A percentile compares a stretch with the other conserved stretches of the same genome.
phyloP scores from a whole-genome alignment of 2,329 filamentous ascomycete species.

The Curvularia spicifera region DNA sequence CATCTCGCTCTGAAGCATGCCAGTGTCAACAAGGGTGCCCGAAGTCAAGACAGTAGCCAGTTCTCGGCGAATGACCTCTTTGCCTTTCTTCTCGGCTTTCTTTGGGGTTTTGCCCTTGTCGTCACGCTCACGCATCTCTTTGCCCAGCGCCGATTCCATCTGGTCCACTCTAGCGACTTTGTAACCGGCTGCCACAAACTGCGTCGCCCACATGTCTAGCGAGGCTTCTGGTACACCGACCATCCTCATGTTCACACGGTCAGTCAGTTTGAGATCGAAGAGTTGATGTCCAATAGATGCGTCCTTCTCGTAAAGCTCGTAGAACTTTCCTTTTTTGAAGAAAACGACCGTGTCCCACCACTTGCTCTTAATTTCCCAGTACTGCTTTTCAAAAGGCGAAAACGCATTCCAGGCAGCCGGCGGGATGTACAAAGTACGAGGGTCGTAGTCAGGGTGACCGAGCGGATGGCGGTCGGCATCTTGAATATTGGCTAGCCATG shows the following conservation, averaged over 20 bases:
- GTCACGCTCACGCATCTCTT: constrained; percentile 97
- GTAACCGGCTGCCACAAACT: constrained; percentile 97
- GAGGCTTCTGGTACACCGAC: constrained; percentile 96
- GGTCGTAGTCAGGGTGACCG: constrained; percentile 87
- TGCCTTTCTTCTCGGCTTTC: constrained; percentile 60
- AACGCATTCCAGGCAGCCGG: constrained; percentile 80
- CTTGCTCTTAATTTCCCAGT: constrained; percentile 99
- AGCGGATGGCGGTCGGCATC: constrained; percentile 84
- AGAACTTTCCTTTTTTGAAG: constrained; percentile 99
- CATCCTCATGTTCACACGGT: constrained; percentile 99
- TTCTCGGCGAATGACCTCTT: constrained; percentile 93
- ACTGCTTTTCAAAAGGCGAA: constrained; percentile 95
- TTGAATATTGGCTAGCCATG: constrained; percentile 84
- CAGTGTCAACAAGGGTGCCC: constrained; percentile 91
- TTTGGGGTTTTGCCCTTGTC: constrained; percentile 61
- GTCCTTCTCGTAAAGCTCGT: constrained; percentile 97
- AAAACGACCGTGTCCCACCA: constrained; percentile 98
- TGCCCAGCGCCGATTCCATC: constrained; percentile 91
- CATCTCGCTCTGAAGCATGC: constrained; percentile 98
- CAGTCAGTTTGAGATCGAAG: constrained; percentile 96
- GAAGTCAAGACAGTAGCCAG: constrained; percentile 88
- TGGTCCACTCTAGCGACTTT: constrained; percentile 98
- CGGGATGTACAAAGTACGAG: constrained; percentile 88
- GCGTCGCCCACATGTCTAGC: constrained; percentile 95
- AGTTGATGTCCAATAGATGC: constrained; percentile 94